Conservation (phyloP, 495 filamentous ascomycete species). For the Aspergillus cavernicola region DNA sequence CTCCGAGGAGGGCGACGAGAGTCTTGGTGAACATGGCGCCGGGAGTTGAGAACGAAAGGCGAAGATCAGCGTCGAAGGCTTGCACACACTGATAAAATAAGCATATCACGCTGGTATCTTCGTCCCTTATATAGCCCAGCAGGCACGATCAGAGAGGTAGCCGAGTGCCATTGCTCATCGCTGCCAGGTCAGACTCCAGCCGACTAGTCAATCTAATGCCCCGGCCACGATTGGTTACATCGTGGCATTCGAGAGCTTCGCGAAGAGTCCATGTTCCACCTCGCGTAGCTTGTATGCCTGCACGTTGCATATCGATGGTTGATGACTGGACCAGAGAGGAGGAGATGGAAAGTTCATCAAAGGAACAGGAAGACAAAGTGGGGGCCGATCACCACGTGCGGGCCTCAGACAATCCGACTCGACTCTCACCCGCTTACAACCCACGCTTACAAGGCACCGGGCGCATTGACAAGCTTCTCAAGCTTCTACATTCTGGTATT, state of each 20-base stretch:
- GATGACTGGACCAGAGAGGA: constrained; percentile 9
- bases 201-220: constrained; percentile 1
- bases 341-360: neutral
- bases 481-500: neutral
- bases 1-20: constrained; percentile 22
- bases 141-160: too few species aligned
- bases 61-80: constrained; percentile 1
- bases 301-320: constrained; percentile 14
- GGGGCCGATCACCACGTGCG: constrained; percentile 1
- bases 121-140: constrained; percentile 4
- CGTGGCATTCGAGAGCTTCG: neutral
- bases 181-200: neutral
- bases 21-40: constrained; percentile 19
- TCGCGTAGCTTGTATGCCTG: neutral
- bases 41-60: neutral
- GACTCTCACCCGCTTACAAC: neutral
- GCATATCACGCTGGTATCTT: neutral
- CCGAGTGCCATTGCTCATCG: too few species aligned
- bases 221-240: constrained; percentile 5
- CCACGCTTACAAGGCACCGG: neutral
- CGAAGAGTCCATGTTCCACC: constrained; percentile 3
- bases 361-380: constrained; percentile 1
- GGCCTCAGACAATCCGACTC: neutral
- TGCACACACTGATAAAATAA: neutral
- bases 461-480: constrained; percentile 8